Conservation (phyloP, 495 filamentous ascomycete genomes). For the Aspergillus cavernicola region DNA sequence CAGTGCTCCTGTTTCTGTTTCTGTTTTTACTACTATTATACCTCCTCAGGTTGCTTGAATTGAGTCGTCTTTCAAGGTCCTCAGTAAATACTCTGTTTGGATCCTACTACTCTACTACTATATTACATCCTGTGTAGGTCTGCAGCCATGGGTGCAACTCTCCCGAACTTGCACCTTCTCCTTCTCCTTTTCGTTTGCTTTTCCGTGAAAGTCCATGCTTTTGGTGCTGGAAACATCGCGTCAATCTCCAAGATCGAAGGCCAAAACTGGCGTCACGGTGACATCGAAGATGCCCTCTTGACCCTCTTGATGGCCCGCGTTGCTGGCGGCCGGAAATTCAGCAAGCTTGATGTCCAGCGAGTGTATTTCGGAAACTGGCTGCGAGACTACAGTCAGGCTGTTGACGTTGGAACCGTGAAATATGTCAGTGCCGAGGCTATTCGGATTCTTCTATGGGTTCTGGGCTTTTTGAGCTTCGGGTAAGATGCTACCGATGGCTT, state of each 20-base stretch:
- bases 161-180: slow-evolving; percentile 33
- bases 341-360: slow-evolving; percentile 80
- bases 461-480: slow-evolving; percentile 58
- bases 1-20: too few relatives aligned
- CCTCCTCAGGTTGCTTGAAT: too few relatives aligned
- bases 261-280: slow-evolving; percentile 87
- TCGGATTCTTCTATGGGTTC: slow-evolving; percentile 67
- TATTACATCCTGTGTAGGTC: not conserved
- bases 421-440: slow-evolving; percentile 85
- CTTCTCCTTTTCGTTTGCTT: slow-evolving; percentile 56
- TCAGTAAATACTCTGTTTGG: too few relatives aligned
- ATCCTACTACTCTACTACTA: too few relatives aligned
- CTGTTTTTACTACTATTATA: too few relatives aligned
- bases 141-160: slow-evolving; percentile 23
- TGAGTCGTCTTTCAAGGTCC: too few relatives aligned
- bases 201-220: slow-evolving; percentile 65
- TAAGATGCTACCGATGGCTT: slow-evolving; percentile 9
- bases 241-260: slow-evolving; percentile 75
- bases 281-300: slow-evolving; percentile 84
- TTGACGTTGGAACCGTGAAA: slow-evolving; percentile 87
- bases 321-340: slow-evolving; percentile 79
- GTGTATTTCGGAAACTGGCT: slow-evolving; percentile 93
- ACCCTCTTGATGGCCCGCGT: slow-evolving; percentile 69
- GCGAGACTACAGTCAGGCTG: slow-evolving; percentile 63
- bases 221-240: slow-evolving; percentile 85